Evolutionary conservation across 176 grass and related monocot genomes (phyloP).

Genomic region (Pontederia paniculata): DNA sequence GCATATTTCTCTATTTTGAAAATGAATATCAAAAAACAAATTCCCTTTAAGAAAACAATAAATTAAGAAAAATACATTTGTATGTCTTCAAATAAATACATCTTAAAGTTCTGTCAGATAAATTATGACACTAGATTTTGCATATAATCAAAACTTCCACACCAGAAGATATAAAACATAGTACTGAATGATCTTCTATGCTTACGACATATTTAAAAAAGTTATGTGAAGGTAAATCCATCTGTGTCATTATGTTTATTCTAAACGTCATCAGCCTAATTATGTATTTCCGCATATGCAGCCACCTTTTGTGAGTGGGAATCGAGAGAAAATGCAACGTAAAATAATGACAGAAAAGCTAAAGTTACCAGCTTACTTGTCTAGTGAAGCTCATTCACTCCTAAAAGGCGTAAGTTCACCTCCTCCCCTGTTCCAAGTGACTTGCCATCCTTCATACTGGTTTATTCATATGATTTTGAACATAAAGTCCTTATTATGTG

Average conservation of each 20-base stretch:
- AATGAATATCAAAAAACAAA: too few species aligned
- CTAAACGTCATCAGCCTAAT: background rate
- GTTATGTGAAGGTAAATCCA: background rate
- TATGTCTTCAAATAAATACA: too few species aligned
- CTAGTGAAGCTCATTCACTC: conserved; percentile 84
- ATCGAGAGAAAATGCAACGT: conserved; percentile 83
- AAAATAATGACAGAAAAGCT: conserved; percentile 94
- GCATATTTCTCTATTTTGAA: background rate
- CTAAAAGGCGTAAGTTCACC: conserved; percentile 78
- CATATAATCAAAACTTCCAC: too few species aligned
- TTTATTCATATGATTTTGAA: background rate
- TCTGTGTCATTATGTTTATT: background rate
- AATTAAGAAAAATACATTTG: too few species aligned
- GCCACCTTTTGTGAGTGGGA: conserved; percentile 80
- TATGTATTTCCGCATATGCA: conserved; percentile 24
- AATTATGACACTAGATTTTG: too few species aligned
- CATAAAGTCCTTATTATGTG: background rate
- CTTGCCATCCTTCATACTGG: conserved; percentile 2
- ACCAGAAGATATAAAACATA: too few species aligned
- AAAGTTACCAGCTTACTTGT: conserved; percentile 63
- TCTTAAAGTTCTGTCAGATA: background rate
- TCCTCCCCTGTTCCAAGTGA: background rate
- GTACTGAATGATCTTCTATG: too few species aligned
- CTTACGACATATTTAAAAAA: too few species aligned
- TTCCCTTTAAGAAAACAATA: too few species aligned